A percentile compares a stretch with the other conserved stretches of the same genome.
Evolutionary conservation across 2,329 filamentous ascomycete genomes (phyloP).

Genomic region (Xylaria sp.): DNA sequence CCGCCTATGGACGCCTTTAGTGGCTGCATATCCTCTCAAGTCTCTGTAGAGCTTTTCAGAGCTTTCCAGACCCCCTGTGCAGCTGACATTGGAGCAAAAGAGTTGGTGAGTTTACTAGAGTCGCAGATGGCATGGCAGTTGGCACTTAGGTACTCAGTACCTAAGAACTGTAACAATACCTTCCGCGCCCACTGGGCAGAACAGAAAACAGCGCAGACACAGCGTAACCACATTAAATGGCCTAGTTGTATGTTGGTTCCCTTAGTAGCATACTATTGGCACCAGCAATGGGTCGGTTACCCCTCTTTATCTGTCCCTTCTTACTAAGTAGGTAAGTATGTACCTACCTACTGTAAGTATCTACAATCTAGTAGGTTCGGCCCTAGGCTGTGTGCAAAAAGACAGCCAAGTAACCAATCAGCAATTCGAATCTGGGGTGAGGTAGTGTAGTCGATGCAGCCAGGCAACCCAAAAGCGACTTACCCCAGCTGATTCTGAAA

Average conservation of each 20-base stretch:
- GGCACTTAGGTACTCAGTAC: too few species aligned
- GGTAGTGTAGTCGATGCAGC: too few species aligned
- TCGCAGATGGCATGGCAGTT: background rate
- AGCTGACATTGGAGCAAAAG: slow-evolving; percentile 22
- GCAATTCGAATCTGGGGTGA: background rate
- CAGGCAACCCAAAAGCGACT: background rate
- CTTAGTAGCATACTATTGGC: too few species aligned
- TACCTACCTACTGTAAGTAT: background rate
- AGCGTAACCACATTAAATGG: too few species aligned
- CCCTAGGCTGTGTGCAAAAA: background rate
- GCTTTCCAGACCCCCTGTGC: slow-evolving; percentile 6
- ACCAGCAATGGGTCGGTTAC: too few species aligned
- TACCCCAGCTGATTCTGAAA: slow-evolving; percentile 23
- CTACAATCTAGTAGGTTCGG: background rate
- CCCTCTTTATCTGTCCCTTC: too few species aligned
- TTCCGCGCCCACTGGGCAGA: too few species aligned
- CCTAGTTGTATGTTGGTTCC: too few species aligned
- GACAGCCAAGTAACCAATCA: background rate
- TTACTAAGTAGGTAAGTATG: background rate
- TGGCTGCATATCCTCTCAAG: background rate
- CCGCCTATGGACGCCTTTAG: slow-evolving; percentile 2
- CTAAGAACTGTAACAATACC: too few species aligned
- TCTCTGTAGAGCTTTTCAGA: too few species aligned
- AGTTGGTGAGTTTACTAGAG: background rate
- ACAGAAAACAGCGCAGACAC: too few species aligned